Evolutionary conservation across 208 protist species (phyloP).

Genomic region (Novymonas esmeraldas): DNA sequence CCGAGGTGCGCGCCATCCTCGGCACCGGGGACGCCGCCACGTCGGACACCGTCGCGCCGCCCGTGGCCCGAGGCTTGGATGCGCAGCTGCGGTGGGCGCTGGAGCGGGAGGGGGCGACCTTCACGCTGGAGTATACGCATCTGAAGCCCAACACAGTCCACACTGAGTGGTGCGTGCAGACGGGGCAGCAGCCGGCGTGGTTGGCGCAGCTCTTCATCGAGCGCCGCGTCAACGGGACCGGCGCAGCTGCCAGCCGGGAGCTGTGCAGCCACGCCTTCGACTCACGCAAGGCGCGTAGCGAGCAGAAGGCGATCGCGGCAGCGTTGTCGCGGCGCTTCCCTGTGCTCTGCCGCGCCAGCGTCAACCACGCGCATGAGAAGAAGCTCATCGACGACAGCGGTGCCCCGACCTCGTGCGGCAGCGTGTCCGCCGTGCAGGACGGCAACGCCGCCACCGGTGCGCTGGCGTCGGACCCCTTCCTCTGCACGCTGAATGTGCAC

Average conservation of each 20-base stretch:
- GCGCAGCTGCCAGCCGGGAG: constrained; percentile 4
- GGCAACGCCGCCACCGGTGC: neutral
- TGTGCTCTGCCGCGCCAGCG: constrained; percentile 33
- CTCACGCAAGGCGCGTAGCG: constrained; percentile 62
- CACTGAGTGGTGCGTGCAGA: constrained; percentile 40
- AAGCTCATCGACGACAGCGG: constrained; percentile 52
- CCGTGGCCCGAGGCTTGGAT: constrained; percentile 44
- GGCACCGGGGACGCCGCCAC: constrained; percentile 29
- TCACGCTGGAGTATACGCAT: constrained; percentile 31
- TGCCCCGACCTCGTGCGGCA: constrained; percentile 32
- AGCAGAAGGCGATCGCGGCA: constrained; percentile 61
- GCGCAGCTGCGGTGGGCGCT: constrained; percentile 56
- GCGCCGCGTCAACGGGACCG: neutral
- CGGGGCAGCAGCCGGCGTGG: constrained; percentile 15
- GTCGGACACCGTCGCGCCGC: constrained; percentile 29
- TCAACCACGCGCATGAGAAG: constrained; percentile 40
- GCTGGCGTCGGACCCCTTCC: constrained; percentile 24
- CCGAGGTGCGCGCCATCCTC: constrained; percentile 51
- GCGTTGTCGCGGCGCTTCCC: constrained; percentile 50
- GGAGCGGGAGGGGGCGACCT: constrained; percentile 27
- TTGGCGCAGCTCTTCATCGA: constrained; percentile 24
- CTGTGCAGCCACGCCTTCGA: constrained; percentile 38
- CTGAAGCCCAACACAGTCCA: constrained; percentile 40
- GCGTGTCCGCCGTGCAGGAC: constrained; percentile 31
- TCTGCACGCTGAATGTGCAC: constrained; percentile 1